Evolutionary conservation across 805 yeast genomes (phyloP), one percentile per base, ranked within the genome.

Genomic region (Scheffersomyces stipitis): DNA sequence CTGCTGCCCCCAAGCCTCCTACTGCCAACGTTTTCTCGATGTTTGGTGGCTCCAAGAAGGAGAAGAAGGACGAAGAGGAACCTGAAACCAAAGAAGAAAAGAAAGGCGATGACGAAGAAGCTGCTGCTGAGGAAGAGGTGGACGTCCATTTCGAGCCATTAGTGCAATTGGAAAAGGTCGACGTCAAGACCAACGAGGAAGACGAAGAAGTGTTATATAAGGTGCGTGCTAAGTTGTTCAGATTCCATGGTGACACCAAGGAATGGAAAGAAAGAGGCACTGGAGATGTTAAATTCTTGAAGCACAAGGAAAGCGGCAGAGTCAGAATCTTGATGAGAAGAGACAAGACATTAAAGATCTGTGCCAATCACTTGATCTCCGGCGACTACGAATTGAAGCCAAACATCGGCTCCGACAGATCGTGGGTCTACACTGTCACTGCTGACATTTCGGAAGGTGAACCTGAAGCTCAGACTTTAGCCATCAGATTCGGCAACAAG

Each of bases 211-310:
- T 80, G 16, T 56, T 83, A 45, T 82, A 69, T 70, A 93, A 93
- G 69, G 87, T 86, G 51, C 79, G 99, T 62, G 97, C 99, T 50
- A 93, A 93, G 70, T 75, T 93, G 60, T 93, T 91, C 76, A 85
- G 88, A 69, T 91, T 85, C 73, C 82, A 82, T 55, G 76, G 81
- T 29, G 96, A 88, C 42, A 55, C 81, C 36, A 83, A 83, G 58
- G 98, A 93, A 70, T 93, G 99, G 99, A 93, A 93, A 68, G 99
- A 93, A 76, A 86, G 99, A 75, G 99, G 99, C 55, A 88, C 96
- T 24, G 99, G 99, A 58, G 99, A 93, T 60, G 96, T 89, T 54
- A 88, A 93, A 70, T 87, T 93, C 68, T 80, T 93, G 62, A 76
- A 91, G 73, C 96, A 91, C 73, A 89, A 88, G 66, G 69, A 70